These are phyloP conservation scores for Gardenia jasminoides DNA, from an alignment of 257 asterid genomes.

Conservation along the genomic window DNA sequence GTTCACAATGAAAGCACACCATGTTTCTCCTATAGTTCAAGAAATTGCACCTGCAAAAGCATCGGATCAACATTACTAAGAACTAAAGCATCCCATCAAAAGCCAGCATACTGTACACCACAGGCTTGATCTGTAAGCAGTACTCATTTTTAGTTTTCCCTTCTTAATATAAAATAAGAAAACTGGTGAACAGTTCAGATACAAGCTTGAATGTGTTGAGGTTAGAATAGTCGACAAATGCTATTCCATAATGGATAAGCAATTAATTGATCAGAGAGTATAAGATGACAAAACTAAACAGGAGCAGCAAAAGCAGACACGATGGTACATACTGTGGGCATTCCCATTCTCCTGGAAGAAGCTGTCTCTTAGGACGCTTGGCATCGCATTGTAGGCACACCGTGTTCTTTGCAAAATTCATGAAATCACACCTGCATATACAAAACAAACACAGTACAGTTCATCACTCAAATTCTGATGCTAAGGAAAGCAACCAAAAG, in stretches of 20 bases:
- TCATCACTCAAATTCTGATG: background rate
- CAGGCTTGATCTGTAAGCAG: too few species aligned
- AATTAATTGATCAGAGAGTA: background rate
- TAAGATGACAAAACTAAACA: background rate
- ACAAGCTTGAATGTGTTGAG: background rate
- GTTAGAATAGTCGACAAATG: background rate
- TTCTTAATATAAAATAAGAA: background rate
- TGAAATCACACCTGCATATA: conserved; percentile 79
- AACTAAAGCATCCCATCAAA: background rate
- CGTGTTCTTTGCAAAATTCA: conserved; percentile 94
- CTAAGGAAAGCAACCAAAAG: too few species aligned
- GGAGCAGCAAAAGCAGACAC: conserved; percentile 2
- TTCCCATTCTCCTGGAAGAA: conserved; percentile 99
- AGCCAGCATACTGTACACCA: background rate
- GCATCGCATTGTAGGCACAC: conserved; percentile 93
- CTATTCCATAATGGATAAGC: background rate
- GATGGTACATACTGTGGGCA: conserved; percentile 71
- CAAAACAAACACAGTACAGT: background rate
- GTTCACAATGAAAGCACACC: conserved; percentile 92
- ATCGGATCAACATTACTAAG: conserved; percentile 21
- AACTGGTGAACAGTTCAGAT: background rate
- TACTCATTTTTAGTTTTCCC: background rate
- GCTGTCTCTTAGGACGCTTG: conserved; percentile 93
- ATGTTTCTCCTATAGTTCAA: conserved; percentile 92
- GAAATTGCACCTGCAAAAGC: conserved; percentile 83